Evolutionary conservation across 164 flowering plant species (phyloP).

Genomic region (Pachysandra terminalis): DNA sequence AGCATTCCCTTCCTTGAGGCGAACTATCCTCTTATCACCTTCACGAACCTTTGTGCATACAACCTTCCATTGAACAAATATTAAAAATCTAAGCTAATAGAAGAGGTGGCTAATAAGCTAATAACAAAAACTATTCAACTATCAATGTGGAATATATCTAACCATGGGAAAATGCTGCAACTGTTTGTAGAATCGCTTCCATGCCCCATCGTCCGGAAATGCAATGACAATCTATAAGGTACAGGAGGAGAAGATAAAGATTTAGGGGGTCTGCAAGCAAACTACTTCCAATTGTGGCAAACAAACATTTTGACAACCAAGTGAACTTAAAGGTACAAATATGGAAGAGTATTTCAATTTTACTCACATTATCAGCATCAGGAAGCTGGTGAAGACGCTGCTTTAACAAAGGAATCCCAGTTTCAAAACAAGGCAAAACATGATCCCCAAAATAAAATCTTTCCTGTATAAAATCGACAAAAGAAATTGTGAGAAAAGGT

Average conservation of each 20-base stretch:
- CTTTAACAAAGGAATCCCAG: slow-evolving; percentile 86
- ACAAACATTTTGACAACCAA: neutral
- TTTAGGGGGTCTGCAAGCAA: neutral
- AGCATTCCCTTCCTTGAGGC: slow-evolving; percentile 92
- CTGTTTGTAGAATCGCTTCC: slow-evolving; percentile 94
- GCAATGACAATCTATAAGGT: slow-evolving; percentile 63
- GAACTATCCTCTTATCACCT: slow-evolving; percentile 89
- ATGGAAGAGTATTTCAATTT: neutral
- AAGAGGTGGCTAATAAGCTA: neutral
- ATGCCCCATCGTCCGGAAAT: slow-evolving; percentile 99
- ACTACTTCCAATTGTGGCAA: neutral
- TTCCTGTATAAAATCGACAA: slow-evolving; percentile 45
- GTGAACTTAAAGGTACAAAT: neutral
- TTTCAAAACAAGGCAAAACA: slow-evolving; percentile 89
- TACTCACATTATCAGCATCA: slow-evolving; percentile 69
- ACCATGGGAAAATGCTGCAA: slow-evolving; percentile 85
- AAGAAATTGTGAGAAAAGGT: neutral
- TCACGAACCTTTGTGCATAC: slow-evolving; percentile 93
- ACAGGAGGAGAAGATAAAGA: neutral
- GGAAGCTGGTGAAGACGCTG: slow-evolving; percentile 86
- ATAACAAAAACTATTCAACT: neutral
- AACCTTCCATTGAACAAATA: slow-evolving; percentile 41
- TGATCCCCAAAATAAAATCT: slow-evolving; percentile 93
- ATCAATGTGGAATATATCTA: slow-evolving; percentile 3
- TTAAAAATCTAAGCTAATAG: neutral